Percentiles rank a stretch among this genome's conserved stretches.
These are phyloP conservation scores for Trypanosoma caninum DNA, from an alignment of 208 protist species.

Conservation along the genomic window DNA sequence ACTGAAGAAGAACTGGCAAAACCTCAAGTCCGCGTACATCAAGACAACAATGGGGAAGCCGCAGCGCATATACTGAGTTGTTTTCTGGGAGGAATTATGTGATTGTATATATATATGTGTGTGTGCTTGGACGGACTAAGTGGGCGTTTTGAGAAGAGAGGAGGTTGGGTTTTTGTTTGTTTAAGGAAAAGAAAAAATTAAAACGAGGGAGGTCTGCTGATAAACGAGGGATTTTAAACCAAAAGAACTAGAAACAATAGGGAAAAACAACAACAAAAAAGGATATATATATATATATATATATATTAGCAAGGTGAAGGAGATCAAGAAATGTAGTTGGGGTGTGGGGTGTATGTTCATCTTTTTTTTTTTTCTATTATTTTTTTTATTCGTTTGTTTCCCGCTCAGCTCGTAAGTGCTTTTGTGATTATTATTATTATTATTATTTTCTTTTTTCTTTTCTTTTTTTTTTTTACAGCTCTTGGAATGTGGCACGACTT, in stretches of 20 bases:
- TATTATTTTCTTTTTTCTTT: slow-evolving; percentile 11
- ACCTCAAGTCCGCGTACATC: slow-evolving; percentile 98
- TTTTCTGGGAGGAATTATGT: background rate
- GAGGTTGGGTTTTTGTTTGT: slow-evolving; percentile 4
- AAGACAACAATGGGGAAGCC: slow-evolving; percentile 99
- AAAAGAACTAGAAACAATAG: background rate
- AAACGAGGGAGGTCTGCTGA: background rate
- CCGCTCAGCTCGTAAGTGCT: slow-evolving; percentile 66
- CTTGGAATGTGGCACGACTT: background rate
- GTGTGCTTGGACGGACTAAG: background rate
- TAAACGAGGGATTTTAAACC: slow-evolving; percentile 9
- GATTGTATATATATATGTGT: background rate
- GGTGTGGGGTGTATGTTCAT: background rate
- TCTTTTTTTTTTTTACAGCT: background rate
- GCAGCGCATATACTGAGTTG: slow-evolving; percentile 95
- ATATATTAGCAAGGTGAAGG: no score
- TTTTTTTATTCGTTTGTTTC: slow-evolving; percentile 13
- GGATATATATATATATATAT: no score
- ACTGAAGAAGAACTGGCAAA: slow-evolving; percentile 99
- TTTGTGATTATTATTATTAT: slow-evolving; percentile 14
- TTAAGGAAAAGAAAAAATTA: background rate
- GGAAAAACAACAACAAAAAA: slow-evolving; percentile 13
- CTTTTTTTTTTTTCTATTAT: slow-evolving; percentile 14
- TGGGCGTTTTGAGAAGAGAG: background rate
- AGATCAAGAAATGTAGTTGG: slow-evolving; percentile 5